These are phyloP conservation scores for Ormosia emarginata DNA, from an alignment of 306 rosid genomes.

Conservation along the genomic window DNA sequence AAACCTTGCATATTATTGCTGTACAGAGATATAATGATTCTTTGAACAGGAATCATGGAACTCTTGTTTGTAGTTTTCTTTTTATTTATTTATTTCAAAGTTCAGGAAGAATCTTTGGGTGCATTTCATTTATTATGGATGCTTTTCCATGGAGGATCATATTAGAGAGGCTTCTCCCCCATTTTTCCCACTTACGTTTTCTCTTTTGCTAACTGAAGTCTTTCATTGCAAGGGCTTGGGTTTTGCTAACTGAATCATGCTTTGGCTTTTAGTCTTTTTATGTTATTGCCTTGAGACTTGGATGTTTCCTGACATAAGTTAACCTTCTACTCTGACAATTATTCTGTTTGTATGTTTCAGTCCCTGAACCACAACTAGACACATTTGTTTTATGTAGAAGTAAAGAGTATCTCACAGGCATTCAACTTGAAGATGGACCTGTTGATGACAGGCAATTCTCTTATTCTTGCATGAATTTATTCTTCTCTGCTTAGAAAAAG, in stretches of 20 bases:
- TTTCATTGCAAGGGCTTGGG: not conserved
- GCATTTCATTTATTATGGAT: not conserved
- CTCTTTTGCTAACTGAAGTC: not conserved
- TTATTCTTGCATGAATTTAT: conserved; percentile 7
- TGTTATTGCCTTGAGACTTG: not conserved
- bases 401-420: conserved; percentile 68
- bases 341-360: conserved; percentile 38
- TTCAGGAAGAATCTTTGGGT: not conserved
- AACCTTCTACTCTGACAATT: not conserved
- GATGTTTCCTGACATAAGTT: not conserved
- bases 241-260: not conserved
- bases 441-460: conserved; percentile 61
- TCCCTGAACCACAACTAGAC: conserved; percentile 73
- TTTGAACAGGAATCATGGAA: not conserved
- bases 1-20: not conserved
- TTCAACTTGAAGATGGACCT: conserved; percentile 85
- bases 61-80: not conserved
- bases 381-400: conserved; percentile 88
- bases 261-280: not conserved
- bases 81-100: not conserved
- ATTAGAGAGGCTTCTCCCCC: not conserved
- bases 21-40: not conserved
- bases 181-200: not conserved
- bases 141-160: not conserved
- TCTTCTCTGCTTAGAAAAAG: not conserved